Base-by-base conservation (phyloP, 441 rosid species). In the Metrosideros polymorpha region DNA sequence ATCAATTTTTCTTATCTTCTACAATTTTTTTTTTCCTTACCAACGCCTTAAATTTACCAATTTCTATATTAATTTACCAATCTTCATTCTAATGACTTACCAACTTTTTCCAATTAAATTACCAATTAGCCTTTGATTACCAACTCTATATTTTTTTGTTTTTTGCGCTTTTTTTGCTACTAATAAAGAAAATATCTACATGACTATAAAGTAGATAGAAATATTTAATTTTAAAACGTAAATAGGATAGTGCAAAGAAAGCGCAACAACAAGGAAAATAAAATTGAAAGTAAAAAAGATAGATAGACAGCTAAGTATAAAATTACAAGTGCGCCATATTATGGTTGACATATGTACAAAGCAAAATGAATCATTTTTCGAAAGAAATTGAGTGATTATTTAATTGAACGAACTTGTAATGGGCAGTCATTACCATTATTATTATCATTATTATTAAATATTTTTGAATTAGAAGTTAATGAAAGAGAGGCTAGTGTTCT, bases 271-370 rank as follows among this genome's bases (percentile, higher is more conserved):
- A 35, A 7, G 14, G 39, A 59, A 14, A 59, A 59, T 29, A 29
- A 59, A 59, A 3, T 29, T 7, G 39, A 29, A 59, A 59, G 6
- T 3, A 59, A 29, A 5, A 3, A 29, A 59, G 71, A 59, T 14
- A 29, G 6, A 29, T 29, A 7, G 32, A 59, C 18, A 8, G 9
- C 22, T 15, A 59, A 29, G 22, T 3, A 6, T 29, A 12, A 12
- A 55, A 56, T n/a, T n/a, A n/a, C n/a, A n/a, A n/a, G n/a, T n/a
- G 71, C 22, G 2, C 10, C 5, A 59, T 35, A 15, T 6, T 3
- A 1, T 2, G 1, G 22, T 2, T 7, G 35, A 59, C 1, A 3
- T 2, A 14, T 3, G 4, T 17, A 15, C 71, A 0, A 59, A 29
- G 9, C 5, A 1, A 14, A 15, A 29, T 1, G 22, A 15, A 59